A percentile compares a stretch with the other conserved stretches of the same genome.
Conservation (phyloP, 2,329 filamentous ascomycete species). For the Leptoxyphium fumago region DNA sequence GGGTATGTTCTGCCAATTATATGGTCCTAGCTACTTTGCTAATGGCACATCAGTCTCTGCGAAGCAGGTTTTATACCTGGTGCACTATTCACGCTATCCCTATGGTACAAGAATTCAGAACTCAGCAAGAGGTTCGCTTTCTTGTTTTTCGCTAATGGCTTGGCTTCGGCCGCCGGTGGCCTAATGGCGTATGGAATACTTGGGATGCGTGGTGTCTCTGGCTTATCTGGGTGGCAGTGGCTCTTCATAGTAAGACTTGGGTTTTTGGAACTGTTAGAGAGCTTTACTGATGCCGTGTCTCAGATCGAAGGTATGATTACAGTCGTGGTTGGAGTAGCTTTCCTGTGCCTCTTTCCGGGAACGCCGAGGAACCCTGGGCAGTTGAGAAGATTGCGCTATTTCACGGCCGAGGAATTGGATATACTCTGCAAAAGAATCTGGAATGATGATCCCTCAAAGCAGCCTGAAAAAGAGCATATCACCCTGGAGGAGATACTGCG, state of each 20-base stretch:
- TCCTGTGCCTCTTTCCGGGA: constrained; percentile 19
- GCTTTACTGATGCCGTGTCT: too few relatives aligned
- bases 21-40: too few relatives aligned
- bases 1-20: too few relatives aligned
- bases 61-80: constrained; percentile 35
- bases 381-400: too few relatives aligned
- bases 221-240: constrained; percentile 14
- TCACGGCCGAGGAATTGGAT: too few relatives aligned
- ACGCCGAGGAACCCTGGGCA: too few relatives aligned
- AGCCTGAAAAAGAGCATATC: too few relatives aligned
- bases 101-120: constrained; percentile 34
- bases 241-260: constrained; percentile 16
- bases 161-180: constrained; percentile 26
- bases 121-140: constrained; percentile 31
- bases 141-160: constrained; percentile 33
- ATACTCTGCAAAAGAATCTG: too few relatives aligned
- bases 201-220: constrained; percentile 12
- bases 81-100: constrained; percentile 33
- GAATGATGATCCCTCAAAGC: too few relatives aligned
- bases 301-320: too few relatives aligned
- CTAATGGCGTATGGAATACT: constrained; percentile 30
- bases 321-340: constrained; percentile 20
- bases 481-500: too few relatives aligned
- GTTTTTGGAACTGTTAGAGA: background rate
- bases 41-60: too few relatives aligned